Evolutionary conservation across 1,284 basidiomycete species (phyloP).

Genomic region (Vanrija pseudolonga): DNA sequence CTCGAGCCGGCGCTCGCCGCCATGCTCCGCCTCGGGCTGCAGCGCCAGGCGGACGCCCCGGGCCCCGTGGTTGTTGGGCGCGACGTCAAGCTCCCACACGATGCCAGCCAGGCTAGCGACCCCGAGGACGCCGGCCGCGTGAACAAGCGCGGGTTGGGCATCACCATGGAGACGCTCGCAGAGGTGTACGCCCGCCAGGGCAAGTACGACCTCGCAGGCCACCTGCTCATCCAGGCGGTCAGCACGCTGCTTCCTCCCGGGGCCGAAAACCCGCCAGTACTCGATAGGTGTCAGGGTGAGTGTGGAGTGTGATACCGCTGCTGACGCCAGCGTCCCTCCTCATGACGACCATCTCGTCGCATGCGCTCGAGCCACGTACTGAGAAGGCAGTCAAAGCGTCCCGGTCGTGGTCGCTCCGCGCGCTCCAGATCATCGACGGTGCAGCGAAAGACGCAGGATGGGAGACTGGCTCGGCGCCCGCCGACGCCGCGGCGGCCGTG

Average conservation of each 20-base stretch:
- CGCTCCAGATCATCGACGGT: slow-evolving; percentile 39
- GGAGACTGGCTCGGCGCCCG: slow-evolving; percentile 5
- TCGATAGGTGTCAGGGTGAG: slow-evolving; percentile 44
- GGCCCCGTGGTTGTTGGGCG: slow-evolving; percentile 35
- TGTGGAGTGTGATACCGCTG: not conserved
- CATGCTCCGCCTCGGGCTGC: slow-evolving; percentile 38
- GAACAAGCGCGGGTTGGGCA: slow-evolving; percentile 42
- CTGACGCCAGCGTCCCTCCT: slow-evolving; percentile 24
- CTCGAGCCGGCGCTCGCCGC: slow-evolving; percentile 36
- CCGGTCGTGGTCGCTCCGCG: slow-evolving; percentile 42
- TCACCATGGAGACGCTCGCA: slow-evolving; percentile 48
- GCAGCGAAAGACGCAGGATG: slow-evolving; percentile 23
- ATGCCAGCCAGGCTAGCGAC: slow-evolving; percentile 23
- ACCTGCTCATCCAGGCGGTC: slow-evolving; percentile 45
- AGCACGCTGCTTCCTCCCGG: slow-evolving; percentile 40
- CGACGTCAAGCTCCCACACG: slow-evolving; percentile 31
- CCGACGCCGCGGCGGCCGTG: slow-evolving; percentile 21
- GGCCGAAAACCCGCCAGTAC: slow-evolving; percentile 16
- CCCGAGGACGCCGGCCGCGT: slow-evolving; percentile 29
- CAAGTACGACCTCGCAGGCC: slow-evolving; percentile 38
- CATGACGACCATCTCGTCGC: slow-evolving; percentile 47
- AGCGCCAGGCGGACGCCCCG: not conserved
- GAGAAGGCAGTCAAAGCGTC: slow-evolving; percentile 34
- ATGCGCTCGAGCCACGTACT: slow-evolving; percentile 38
- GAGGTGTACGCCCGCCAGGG: slow-evolving; percentile 45